Base-by-base conservation (phyloP, 345 rosid species). In the Sonneratia caseolaris region DNA sequence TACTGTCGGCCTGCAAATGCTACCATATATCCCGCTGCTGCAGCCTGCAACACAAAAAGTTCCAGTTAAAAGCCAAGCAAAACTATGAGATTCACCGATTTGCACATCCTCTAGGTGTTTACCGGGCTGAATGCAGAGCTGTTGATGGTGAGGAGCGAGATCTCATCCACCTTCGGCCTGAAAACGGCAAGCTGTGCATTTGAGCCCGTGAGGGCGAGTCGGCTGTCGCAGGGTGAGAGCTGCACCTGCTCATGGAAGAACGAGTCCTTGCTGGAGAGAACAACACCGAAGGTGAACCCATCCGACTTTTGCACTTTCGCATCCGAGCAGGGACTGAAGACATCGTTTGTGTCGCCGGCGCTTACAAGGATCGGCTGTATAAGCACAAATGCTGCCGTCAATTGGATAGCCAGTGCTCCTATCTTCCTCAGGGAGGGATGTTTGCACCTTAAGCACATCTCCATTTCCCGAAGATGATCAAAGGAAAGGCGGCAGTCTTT, bases 1-100 rank as follows among this genome's bases (percentile, higher is more conserved):
- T 95, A 92, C 76, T 89, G 89, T 22, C 88, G 81, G 32, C 99
- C 99, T 3, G 98, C 94, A 71, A 92, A 95, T 49, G 97, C 99
- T 24, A 95, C 98, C 97, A 42, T 42, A 9, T 42, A 42, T 9
- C 45, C 45, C 45, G 7, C 45, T 42, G 66, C 9, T 7, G 19
- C 5, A 27, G 73, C 74, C 97, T 94, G 82, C 24, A 37, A n/a
- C 47, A 36, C 36, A 27, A 13, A 4, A 21, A n/a, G 27, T 57
- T 42, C 32, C 35, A 22, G 16, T 24, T 22, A 22, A n/a, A 57
- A 57, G 22, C 64, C 12, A 32, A 57, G 64, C 64, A 22, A n/a
- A 62, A 62, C 11, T 18, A 62, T 42, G 45, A 4, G 55, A 62
- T 27, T 27, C 32, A 27, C 32, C 32, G 32, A 27, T 27, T 71